A percentile compares a stretch with the other conserved stretches of the same genome.
phyloP scores from a whole-genome alignment of 768 basidiomycete species.

The Termitomyces sp. region DNA sequence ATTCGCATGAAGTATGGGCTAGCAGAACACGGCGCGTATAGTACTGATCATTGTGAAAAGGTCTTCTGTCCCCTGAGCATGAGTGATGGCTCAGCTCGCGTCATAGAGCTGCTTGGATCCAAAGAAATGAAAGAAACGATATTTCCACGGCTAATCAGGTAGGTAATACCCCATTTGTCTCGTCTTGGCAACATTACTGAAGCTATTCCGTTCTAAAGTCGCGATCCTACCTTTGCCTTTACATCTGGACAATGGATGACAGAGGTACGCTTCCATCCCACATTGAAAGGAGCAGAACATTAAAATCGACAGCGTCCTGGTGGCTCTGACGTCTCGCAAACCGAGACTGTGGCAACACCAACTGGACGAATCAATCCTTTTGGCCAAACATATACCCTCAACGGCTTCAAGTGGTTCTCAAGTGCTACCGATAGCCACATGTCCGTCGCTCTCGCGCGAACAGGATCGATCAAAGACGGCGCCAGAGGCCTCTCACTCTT shows the following conservation, averaged over 20 bases:
- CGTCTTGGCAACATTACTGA: not conserved
- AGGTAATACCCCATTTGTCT: not conserved
- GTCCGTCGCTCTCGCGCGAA: slow-evolving; percentile 68
- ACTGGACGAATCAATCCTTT: slow-evolving; percentile 26
- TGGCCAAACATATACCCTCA: slow-evolving; percentile 49
- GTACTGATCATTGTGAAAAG: slow-evolving; percentile 21
- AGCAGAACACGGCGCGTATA: not conserved
- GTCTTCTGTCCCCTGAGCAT: slow-evolving; percentile 72
- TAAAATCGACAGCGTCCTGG: slow-evolving; percentile 48
- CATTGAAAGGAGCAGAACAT: slow-evolving; percentile 5
- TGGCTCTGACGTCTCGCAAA: slow-evolving; percentile 70
- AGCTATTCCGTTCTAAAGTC: slow-evolving; percentile 30
- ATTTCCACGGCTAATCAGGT: slow-evolving; percentile 59
- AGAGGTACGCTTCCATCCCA: slow-evolving; percentile 38
- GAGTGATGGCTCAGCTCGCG: slow-evolving; percentile 75
- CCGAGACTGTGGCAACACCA: slow-evolving; percentile 55
- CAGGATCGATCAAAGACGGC: slow-evolving; percentile 48
- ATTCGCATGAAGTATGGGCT: slow-evolving; percentile 51
- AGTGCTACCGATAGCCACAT: slow-evolving; percentile 76
- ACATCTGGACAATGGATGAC: slow-evolving; percentile 87
- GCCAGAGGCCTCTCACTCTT: slow-evolving; percentile 70
- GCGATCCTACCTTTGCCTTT: slow-evolving; percentile 54
- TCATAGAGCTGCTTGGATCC: slow-evolving; percentile 63
- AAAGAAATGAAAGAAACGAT: slow-evolving; percentile 53
- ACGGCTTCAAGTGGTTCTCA: slow-evolving; percentile 84